Conservation (phyloP, 1,139 yeast genomes). For the Suhomyces bokatorum region DNA sequence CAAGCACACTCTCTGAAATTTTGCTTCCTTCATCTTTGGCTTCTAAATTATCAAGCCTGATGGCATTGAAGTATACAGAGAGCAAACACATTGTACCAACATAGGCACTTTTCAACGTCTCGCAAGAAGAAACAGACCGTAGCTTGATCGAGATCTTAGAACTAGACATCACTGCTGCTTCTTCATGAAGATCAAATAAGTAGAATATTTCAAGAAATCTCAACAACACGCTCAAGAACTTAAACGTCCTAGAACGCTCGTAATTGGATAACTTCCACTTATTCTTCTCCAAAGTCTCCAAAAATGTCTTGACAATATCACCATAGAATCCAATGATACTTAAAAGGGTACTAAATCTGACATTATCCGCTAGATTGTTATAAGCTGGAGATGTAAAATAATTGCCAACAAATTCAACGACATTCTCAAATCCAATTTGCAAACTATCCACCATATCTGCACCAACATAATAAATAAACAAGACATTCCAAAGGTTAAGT, state of each 20-base stretch:
- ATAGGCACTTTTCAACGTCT: conserved; percentile 54
- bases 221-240: conserved; percentile 21
- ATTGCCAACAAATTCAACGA: conserved; percentile 42
- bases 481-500: conserved; percentile 72
- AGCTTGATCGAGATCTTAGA: conserved; percentile 30
- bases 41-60: conserved; percentile 5
- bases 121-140: conserved; percentile 33
- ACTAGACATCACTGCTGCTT: conserved; percentile 44
- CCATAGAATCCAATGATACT: conserved; percentile 49
- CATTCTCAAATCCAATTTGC: conserved; percentile 56
- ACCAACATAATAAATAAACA: conserved; percentile 60
- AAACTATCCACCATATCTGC: conserved; percentile 41
- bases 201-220: conserved; percentile 43
- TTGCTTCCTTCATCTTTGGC: not conserved
- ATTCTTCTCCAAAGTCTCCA: conserved; percentile 22
- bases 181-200: conserved; percentile 50
- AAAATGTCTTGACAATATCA: conserved; percentile 33
- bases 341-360: conserved; percentile 22
- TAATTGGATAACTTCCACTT: conserved; percentile 25
- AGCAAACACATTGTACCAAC: conserved; percentile 44
- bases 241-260: not conserved
- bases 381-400: conserved; percentile 33
- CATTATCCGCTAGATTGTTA: conserved; percentile 6
- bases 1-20: not conserved
- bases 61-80: conserved; percentile 31